A percentile compares a stretch with the other conserved stretches of the same genome.
These are phyloP conservation scores for Botrytis elliptica DNA, from an alignment of 2,329 filamentous ascomycete genomes.

Conservation along the genomic window DNA sequence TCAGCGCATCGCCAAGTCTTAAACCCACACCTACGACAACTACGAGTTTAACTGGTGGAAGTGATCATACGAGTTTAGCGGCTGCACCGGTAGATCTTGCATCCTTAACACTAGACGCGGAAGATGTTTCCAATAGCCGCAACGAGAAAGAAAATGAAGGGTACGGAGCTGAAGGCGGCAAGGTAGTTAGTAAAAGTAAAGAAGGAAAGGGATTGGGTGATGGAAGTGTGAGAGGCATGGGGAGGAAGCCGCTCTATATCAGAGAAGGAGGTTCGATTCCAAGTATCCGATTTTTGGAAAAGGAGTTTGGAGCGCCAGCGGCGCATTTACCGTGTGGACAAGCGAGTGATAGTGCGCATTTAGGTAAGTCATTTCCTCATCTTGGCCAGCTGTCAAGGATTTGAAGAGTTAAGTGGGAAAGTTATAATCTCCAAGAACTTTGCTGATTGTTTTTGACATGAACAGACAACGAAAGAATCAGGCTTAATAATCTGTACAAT, in stretches of 20 bases:
- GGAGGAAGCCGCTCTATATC: conserved; percentile 78
- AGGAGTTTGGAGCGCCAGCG: conserved; percentile 86
- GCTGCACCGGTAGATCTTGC: conserved; percentile 32
- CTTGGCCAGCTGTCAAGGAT: not conserved
- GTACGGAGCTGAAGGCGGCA: not conserved
- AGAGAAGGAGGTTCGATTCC: conserved; percentile 94
- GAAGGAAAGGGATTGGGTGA: not conserved
- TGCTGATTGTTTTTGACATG: not conserved
- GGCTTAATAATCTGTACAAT: conserved; percentile 84
- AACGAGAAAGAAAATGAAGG: not conserved
- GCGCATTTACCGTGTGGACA: conserved; percentile 93
- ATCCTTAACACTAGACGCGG: not conserved
- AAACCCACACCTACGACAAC: conserved; percentile 51
- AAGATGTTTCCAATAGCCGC: not conserved
- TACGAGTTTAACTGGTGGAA: conserved; percentile 50
- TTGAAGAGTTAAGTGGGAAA: not conserved
- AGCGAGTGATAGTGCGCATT: conserved; percentile 87
- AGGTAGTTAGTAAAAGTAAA: not conserved
- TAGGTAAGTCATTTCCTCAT: conserved; percentile 42
- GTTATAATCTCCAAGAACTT: not conserved
- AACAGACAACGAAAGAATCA: conserved; percentile 81
- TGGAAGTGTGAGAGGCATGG: conserved; percentile 23
- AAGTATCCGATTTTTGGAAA: conserved; percentile 89
- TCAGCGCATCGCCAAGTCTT: conserved; percentile 28
- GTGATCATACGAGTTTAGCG: conserved; percentile 39